Percentiles rank a stretch among this genome's conserved stretches.
Evolutionary conservation across 2,329 filamentous ascomycete genomes (phyloP).

Genomic region (Ceratocystis lukuohia): DNA sequence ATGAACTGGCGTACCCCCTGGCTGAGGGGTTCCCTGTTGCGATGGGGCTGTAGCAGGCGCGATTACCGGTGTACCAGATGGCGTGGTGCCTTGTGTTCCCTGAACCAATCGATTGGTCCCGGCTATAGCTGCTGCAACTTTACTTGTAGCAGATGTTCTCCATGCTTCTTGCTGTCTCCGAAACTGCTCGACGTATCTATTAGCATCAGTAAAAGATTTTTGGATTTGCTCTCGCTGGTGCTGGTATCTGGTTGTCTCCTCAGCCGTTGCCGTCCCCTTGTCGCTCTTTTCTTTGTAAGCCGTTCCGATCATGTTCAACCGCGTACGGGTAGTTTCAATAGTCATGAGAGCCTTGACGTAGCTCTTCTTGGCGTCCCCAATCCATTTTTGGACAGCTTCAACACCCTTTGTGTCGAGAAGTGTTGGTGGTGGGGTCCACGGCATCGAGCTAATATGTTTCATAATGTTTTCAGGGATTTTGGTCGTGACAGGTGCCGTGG

Average conservation of each 20-base stretch:
- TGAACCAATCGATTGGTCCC: constrained; percentile 15
- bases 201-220: constrained; percentile 35
- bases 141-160: constrained; percentile 19
- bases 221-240: constrained; percentile 33
- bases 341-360: constrained; percentile 37
- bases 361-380: constrained; percentile 34
- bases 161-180: constrained; percentile 33
- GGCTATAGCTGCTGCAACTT: constrained; percentile 13
- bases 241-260: constrained; percentile 36
- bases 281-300: constrained; percentile 31
- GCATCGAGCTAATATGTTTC: constrained; percentile 36
- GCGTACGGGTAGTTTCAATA: constrained; percentile 36
- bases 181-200: constrained; percentile 36
- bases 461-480: constrained; percentile 34
- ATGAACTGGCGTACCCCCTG: neutral
- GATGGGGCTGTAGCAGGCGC: neutral
- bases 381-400: constrained; percentile 35
- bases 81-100: neutral
- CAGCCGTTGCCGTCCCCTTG: constrained; percentile 32
- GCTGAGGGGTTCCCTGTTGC: constrained; percentile 9
- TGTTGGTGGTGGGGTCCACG: constrained; percentile 33
- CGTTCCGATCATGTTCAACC: constrained; percentile 32
- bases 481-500: constrained; percentile 23
- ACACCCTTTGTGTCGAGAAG: constrained; percentile 31
- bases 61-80: constrained; percentile 3